phyloP scores from a whole-genome alignment of 176 grass and related monocot genomes.

The maize (Zea mays) region Zm-B73-REFERENCE-NAM-5.0 NC_050096.1:27059001-27059500 shows the following conservation, averaged over 20 bases:
- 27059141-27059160: constrained; percentile 11
- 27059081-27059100: constrained; percentile 30
- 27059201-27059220: constrained; percentile 10
- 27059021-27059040: constrained; percentile 31
- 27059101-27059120: constrained; percentile 54
- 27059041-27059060: constrained; percentile 26
- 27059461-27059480: not conserved
- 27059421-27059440: not conserved
- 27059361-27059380: too few species aligned
- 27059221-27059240: too few species aligned
- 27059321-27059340: not conserved
- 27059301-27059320: not conserved
- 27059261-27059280: constrained; percentile 32
- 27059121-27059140: constrained; percentile 20
- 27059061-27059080: constrained; percentile 31
- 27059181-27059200: constrained; percentile 28
- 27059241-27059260: constrained; percentile 36
- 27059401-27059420: not conserved
- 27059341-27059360: too few species aligned
- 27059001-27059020: constrained; percentile 29
- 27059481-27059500: not conserved
- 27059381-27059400: not conserved
- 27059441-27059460: constrained; percentile 5
- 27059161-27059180: constrained; percentile 24
- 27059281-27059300: not conserved